A percentile compares a stretch with the other conserved stretches of the same genome.
phyloP scores from a whole-genome alignment of 1,284 basidiomycete genomes.

The Pterula multifida region DNA sequence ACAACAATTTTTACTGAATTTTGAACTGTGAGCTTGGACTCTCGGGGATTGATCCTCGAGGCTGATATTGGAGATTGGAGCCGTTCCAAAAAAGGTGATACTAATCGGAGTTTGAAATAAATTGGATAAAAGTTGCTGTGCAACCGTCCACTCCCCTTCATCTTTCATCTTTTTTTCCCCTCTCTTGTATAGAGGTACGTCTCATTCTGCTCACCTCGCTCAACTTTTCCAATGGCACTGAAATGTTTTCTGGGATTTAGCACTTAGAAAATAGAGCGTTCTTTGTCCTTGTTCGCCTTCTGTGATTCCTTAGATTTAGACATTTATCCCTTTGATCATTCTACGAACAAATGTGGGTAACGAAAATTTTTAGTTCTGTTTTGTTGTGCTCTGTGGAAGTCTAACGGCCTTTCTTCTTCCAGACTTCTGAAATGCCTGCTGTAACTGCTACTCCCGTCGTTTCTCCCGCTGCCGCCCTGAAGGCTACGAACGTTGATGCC shows the following conservation, averaged over 20 bases:
- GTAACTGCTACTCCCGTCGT: constrained; percentile 45
- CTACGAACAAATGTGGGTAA: neutral
- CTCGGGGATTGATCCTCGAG: no score
- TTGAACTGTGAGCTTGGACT: no score
- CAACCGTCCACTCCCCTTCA: constrained; percentile 5
- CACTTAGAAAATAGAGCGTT: constrained; percentile 41
- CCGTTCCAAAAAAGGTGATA: neutral
- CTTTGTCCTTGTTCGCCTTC: constrained; percentile 34
- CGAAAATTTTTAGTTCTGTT: neutral
- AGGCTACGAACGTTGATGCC: constrained; percentile 34
- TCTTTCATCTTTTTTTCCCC: constrained; percentile 16
- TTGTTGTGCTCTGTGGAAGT: no score
- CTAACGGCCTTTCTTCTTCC: constrained; percentile 2
- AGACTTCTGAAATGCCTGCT: constrained; percentile 61
- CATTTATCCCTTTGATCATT: constrained; percentile 13
- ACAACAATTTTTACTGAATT: no score
- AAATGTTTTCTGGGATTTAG: constrained; percentile 12
- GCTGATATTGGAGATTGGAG: neutral
- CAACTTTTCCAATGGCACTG: neutral
- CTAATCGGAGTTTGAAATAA: constrained; percentile 16
- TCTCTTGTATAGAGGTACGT: constrained; percentile 37
- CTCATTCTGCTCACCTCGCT: neutral
- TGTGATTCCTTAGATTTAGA: constrained; percentile 19
- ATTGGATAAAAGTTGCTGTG: constrained; percentile 7
- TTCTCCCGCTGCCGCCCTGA: constrained; percentile 51